Conservation (phyloP, 1,284 basidiomycete species). For the Porphyrellus sp. region DNA sequence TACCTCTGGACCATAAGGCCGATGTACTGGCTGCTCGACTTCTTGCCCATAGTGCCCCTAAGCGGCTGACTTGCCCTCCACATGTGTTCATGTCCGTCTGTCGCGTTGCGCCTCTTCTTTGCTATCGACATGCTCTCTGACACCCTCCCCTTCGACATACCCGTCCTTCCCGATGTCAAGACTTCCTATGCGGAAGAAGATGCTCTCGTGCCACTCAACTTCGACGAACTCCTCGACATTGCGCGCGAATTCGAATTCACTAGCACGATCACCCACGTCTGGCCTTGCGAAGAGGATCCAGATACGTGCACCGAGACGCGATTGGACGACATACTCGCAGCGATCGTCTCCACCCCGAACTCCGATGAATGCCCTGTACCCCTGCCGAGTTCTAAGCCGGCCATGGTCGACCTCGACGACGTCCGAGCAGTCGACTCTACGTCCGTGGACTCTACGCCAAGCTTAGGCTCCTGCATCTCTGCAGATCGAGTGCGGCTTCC, state of each 20-base stretch:
- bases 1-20: conserved; percentile 50
- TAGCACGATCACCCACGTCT: conserved; percentile 21
- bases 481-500: neutral
- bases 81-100: neutral
- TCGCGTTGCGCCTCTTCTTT: neutral
- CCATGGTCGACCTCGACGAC: conserved; percentile 1
- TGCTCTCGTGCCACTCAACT: conserved; percentile 15
- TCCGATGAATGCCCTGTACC: conserved; percentile 8
- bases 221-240: conserved; percentile 32
- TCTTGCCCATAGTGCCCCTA: conserved; percentile 44
- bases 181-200: neutral
- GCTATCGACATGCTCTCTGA: conserved; percentile 28
- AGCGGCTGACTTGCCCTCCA: conserved; percentile 23
- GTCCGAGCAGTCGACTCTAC: neutral
- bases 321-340: conserved; percentile 25
- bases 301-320: conserved; percentile 5
- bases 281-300: conserved; percentile 24
- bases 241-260: conserved; percentile 33
- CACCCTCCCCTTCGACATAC: conserved; percentile 4
- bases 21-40: too few species aligned
- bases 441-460: neutral
- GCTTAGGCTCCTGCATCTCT: neutral
- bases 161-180: neutral
- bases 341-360: conserved; percentile 5
- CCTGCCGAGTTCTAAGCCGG: neutral